These are phyloP conservation scores for Triticum aestivum DNA, from an alignment of 176 grass and related monocot species.

Conservation along the genomic window IWGSC_CS_RefSeq_v2.1 NC_057811.1:488498431-488498930, in stretches of 20 bases:
- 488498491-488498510: constrained; percentile 39
- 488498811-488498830: no score
- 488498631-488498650: constrained; percentile 94
- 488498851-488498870: no score
- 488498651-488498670: constrained; percentile 87
- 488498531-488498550: constrained; percentile 32
- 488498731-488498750: no score
- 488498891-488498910: no score
- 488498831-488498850: no score
- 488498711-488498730: background rate
- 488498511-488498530: background rate
- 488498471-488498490: constrained; percentile 64
- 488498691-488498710: constrained; percentile 41
- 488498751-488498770: no score
- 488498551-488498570: constrained; percentile 69
- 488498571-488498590: constrained; percentile 85
- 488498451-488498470: constrained; percentile 67
- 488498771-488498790: no score
- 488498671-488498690: constrained; percentile 80
- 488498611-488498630: constrained; percentile 73
- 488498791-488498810: no score
- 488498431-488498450: constrained; percentile 83
- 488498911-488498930: no score
- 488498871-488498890: no score
- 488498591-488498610: constrained; percentile 66